A percentile compares a stretch with the other conserved stretches of the same genome.
Conservation (phyloP, 2,329 filamentous ascomycete species). For the Sporothrix schenckii region DNA sequence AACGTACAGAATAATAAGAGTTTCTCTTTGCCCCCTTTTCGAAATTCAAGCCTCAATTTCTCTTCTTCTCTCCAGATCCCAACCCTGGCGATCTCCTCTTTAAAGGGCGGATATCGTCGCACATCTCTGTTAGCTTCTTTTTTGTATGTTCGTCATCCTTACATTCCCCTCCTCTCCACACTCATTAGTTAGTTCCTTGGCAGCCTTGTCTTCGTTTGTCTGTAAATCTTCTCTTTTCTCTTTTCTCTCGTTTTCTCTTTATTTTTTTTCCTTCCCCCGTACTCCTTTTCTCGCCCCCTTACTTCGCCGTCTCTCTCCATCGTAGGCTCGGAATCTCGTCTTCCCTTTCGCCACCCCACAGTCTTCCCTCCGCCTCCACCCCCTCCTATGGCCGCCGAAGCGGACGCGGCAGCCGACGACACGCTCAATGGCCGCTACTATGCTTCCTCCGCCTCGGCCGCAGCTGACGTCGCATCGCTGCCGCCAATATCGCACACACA, state of each 20-base stretch:
- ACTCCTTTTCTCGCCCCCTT: neutral
- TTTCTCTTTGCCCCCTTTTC: neutral
- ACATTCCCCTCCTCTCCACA: constrained; percentile 20
- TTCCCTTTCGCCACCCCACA: neutral
- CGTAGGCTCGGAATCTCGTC: neutral
- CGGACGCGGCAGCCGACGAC: constrained; percentile 28
- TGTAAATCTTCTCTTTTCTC: neutral
- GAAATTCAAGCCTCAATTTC: neutral
- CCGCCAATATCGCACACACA: neutral
- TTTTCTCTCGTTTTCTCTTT: neutral
- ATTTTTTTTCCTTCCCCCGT: neutral
- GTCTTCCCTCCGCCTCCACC: neutral
- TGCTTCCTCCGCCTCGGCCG: constrained; percentile 10
- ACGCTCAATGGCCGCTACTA: constrained; percentile 27
- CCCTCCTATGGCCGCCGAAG: constrained; percentile 33
- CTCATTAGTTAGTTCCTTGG: constrained; percentile 25
- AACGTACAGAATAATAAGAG: neutral
- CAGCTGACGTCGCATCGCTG: constrained; percentile 4
- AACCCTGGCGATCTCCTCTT: constrained; percentile 9
- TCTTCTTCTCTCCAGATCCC: neutral
- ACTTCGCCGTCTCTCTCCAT: neutral
- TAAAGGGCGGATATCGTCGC: constrained; percentile 28
- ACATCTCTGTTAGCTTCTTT: constrained; percentile 6
- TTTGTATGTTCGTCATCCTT: constrained; percentile 15
- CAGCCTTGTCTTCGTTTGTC: constrained; percentile 29